These are phyloP conservation scores for Melastoma malabathricum DNA, from an alignment of 345 rosid species.

Conservation along the genomic window DNA sequence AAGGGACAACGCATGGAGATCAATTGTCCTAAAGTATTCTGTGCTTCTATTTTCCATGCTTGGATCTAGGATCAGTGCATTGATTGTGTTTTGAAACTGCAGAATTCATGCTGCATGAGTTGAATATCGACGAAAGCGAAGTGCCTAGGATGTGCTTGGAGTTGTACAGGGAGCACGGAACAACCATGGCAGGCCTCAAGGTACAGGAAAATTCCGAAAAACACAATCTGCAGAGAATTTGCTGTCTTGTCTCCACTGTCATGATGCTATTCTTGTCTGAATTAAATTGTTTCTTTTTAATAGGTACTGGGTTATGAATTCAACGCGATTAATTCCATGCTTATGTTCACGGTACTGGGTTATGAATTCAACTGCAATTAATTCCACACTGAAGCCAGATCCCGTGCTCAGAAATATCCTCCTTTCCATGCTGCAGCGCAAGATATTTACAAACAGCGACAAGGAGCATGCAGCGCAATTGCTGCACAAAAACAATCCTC, in stretches of 20 bases:
- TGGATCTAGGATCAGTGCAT: background rate
- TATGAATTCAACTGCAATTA: constrained; percentile 75
- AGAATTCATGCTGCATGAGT: constrained; percentile 65
- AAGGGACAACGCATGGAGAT: constrained; percentile 53
- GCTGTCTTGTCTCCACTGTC: background rate
- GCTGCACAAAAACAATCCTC: constrained; percentile 14
- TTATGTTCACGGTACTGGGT: constrained; percentile 73
- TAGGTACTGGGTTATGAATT: constrained; percentile 82
- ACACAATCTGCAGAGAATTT: too few species aligned
- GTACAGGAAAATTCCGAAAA: constrained; percentile 12
- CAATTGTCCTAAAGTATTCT: background rate
- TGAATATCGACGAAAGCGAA: constrained; percentile 61
- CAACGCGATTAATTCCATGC: constrained; percentile 76
- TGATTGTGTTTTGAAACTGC: constrained; percentile 5
- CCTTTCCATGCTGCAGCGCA: constrained; percentile 67
- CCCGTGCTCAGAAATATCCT: constrained; percentile 60
- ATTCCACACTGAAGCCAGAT: constrained; percentile 67
- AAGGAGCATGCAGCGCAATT: constrained; percentile 50
- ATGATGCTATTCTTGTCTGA: background rate
- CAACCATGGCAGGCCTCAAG: constrained; percentile 97
- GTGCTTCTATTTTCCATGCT: background rate
- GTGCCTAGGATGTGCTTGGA: constrained; percentile 83
- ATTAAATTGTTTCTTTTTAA: background rate
- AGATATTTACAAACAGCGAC: constrained; percentile 79
- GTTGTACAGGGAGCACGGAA: constrained; percentile 76